phyloP scores from a whole-genome alignment of 2,329 filamentous ascomycete species.

The Claviceps sp. region DNA sequence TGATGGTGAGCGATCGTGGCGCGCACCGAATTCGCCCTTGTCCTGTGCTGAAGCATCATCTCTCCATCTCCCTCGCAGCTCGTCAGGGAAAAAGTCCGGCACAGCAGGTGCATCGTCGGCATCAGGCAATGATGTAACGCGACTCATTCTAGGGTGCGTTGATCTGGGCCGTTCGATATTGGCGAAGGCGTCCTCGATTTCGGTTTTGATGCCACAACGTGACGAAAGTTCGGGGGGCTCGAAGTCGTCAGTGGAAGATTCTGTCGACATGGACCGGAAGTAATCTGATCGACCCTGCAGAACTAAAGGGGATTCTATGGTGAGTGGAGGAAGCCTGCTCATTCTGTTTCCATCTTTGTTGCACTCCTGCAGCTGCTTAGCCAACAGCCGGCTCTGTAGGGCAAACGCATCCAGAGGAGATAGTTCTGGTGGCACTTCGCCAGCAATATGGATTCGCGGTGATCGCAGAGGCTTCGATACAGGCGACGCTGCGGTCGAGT shows the following conservation, averaged over 20 bases:
- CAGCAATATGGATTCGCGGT: slow-evolving; percentile 64
- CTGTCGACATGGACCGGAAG: slow-evolving; percentile 61
- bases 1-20: slow-evolving; percentile 44
- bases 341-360: slow-evolving; percentile 62
- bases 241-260: slow-evolving; percentile 35
- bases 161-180: slow-evolving; percentile 52
- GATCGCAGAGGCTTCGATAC: slow-evolving; percentile 47
- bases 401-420: slow-evolving; percentile 94
- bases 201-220: slow-evolving; percentile 34
- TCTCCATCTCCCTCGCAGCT: slow-evolving; percentile 26
- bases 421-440: slow-evolving; percentile 74
- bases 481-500: slow-evolving; percentile 30
- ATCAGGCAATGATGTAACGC: slow-evolving; percentile 36
- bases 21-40: slow-evolving; percentile 30
- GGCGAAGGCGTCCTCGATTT: slow-evolving; percentile 42
- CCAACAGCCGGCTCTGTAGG: slow-evolving; percentile 75
- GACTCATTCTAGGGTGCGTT: slow-evolving; percentile 63
- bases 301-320: slow-evolving; percentile 68
- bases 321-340: slow-evolving; percentile 73
- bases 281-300: slow-evolving; percentile 64
- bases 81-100: slow-evolving; percentile 26
- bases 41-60: slow-evolving; percentile 25
- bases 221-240: slow-evolving; percentile 16
- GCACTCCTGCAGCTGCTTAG: slow-evolving; percentile 72
- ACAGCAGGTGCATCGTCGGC: slow-evolving; percentile 29